A percentile compares a stretch with the other conserved stretches of the same genome.
Conservation (phyloP, 1,139 yeast species). For the Diutina siamensis region DNA sequence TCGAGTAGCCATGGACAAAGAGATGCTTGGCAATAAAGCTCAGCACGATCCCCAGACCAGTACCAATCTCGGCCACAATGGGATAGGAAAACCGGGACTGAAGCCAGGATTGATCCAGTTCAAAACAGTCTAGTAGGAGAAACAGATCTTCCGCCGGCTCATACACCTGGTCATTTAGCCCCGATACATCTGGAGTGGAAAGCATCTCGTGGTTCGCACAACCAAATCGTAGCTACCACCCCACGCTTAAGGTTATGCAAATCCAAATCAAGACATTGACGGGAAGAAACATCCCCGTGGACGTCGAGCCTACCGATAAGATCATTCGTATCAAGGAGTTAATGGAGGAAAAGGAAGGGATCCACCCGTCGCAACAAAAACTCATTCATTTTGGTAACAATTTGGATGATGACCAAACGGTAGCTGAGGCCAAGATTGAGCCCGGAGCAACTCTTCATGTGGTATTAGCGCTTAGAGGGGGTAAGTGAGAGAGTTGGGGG, state of each 20-base stretch:
- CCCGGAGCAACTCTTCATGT: constrained; percentile 81
- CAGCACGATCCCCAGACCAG: constrained; percentile 84
- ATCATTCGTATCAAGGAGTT: constrained; percentile 80
- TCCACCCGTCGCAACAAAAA: constrained; percentile 93
- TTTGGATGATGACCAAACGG: constrained; percentile 69
- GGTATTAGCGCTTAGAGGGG: constrained; percentile 87
- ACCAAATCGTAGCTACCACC: background rate
- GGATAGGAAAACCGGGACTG: constrained; percentile 15
- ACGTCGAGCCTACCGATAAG: constrained; percentile 64
- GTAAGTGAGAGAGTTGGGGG: constrained; percentile 17
- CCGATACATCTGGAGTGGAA: constrained; percentile 26
- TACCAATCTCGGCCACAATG: constrained; percentile 73
- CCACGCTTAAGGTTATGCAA: constrained; percentile 29
- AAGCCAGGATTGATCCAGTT: constrained; percentile 35
- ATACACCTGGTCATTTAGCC: constrained; percentile 45
- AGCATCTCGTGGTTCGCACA: constrained; percentile 16
- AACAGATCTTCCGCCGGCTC: constrained; percentile 94
- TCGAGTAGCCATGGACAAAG: constrained; percentile 34
- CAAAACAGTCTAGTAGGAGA: constrained; percentile 68
- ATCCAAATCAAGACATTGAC: constrained; percentile 67
- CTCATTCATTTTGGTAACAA: constrained; percentile 87
- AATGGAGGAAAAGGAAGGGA: constrained; percentile 94
- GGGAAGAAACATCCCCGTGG: constrained; percentile 77
- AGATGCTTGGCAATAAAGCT: constrained; percentile 54
- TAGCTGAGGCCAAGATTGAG: constrained; percentile 51